These are phyloP conservation scores for Phialophora verrucosa DNA, from an alignment of 2,329 filamentous ascomycete species.

Conservation along the genomic window DNA sequence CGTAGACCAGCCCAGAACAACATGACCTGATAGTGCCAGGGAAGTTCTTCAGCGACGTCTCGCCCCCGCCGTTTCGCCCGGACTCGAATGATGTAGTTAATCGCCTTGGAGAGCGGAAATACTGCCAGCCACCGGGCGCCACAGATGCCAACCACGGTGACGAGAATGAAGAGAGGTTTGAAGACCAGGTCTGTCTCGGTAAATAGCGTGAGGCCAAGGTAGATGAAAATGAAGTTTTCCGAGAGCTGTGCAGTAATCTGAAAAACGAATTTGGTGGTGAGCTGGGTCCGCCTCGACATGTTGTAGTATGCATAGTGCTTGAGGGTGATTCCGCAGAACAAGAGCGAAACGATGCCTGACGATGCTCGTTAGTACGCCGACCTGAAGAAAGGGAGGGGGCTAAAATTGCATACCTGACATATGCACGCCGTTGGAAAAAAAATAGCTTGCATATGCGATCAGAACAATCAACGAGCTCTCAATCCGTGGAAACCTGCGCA, in stretches of 20 bases:
- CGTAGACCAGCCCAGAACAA: conserved; percentile 98
- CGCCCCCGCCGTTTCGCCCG: conserved; percentile 76
- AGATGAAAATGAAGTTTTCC: conserved; percentile 99
- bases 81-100: conserved; percentile 93
- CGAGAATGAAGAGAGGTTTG: conserved; percentile 92
- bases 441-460: conserved; percentile 95
- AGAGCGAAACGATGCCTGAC: conserved; percentile 88
- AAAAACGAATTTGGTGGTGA: conserved; percentile 98
- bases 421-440: conserved; percentile 93
- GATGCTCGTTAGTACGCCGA: conserved; percentile 30
- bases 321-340: conserved; percentile 97
- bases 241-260: conserved; percentile 92
- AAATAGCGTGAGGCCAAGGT: conserved; percentile 91
- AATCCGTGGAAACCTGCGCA: conserved; percentile 90
- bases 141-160: conserved; percentile 90
- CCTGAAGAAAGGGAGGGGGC: background rate
- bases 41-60: conserved; percentile 83
- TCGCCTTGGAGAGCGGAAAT: conserved; percentile 84
- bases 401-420: conserved; percentile 80
- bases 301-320: conserved; percentile 99
- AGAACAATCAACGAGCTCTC: conserved; percentile 94
- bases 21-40: conserved; percentile 98
- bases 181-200: conserved; percentile 87
- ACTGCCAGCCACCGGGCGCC: conserved; percentile 91
- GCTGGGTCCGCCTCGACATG: conserved; percentile 96